A percentile compares a stretch with the other conserved stretches of the same genome.
phyloP scores from a whole-genome alignment of 495 filamentous ascomycete genomes.

The Penicillium cataractarum region DNA sequence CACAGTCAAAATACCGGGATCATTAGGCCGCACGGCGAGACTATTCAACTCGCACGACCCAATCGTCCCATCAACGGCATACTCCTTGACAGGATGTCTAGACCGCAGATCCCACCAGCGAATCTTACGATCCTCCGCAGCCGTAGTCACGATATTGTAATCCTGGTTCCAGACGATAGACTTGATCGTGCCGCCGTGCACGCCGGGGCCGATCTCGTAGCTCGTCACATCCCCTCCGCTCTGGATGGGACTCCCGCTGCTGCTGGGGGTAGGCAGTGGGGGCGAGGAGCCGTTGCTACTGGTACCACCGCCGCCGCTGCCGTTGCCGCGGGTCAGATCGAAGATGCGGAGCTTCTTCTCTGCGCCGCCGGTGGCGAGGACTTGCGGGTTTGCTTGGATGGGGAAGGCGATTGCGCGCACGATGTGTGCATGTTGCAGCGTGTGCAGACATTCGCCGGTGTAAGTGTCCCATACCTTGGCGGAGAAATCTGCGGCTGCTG shows the following conservation, averaged over 20 bases:
- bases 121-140: slow-evolving; percentile 85
- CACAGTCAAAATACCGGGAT: slow-evolving; percentile 52
- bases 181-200: slow-evolving; percentile 87
- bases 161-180: slow-evolving; percentile 90
- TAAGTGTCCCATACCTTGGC: slow-evolving; percentile 98
- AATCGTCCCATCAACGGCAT: slow-evolving; percentile 76
- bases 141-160: slow-evolving; percentile 84
- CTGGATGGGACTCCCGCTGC: slow-evolving; percentile 29
- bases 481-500: slow-evolving; percentile 93
- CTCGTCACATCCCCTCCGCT: slow-evolving; percentile 50
- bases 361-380: slow-evolving; percentile 88
- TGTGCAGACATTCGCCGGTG: slow-evolving; percentile 86
- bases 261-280: slow-evolving; percentile 30
- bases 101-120: slow-evolving; percentile 93
- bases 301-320: slow-evolving; percentile 14
- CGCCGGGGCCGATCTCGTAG: slow-evolving; percentile 84
- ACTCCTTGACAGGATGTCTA: slow-evolving; percentile 69
- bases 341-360: slow-evolving; percentile 97
- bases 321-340: slow-evolving; percentile 63
- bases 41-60: slow-evolving; percentile 86
- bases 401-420: slow-evolving; percentile 93
- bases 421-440: slow-evolving; percentile 90
- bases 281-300: slow-evolving; percentile 48
- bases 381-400: slow-evolving; percentile 67
- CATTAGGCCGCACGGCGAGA: slow-evolving; percentile 43